Evolutionary conservation across 1,139 yeast genomes (phyloP).

Genomic region (Geotrichum candidum): DNA sequence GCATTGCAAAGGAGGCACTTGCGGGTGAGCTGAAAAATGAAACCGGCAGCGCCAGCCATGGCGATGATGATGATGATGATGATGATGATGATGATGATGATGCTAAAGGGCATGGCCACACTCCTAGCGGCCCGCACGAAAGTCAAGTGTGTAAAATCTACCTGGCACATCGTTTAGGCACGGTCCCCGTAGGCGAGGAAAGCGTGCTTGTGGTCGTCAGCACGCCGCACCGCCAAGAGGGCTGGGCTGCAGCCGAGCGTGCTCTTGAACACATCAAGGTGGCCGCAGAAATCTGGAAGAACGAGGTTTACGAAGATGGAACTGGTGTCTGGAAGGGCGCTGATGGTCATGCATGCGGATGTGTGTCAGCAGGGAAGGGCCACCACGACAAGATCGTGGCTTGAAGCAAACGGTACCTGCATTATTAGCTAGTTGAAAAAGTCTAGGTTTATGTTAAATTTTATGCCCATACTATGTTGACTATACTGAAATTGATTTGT

Average conservation of each 20-base stretch:
- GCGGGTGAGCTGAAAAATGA: background rate
- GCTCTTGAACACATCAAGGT: conserved; percentile 41
- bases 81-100: no score
- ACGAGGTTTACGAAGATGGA: conserved; percentile 41
- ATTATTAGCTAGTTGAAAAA: background rate
- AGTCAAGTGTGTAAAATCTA: conserved; percentile 29
- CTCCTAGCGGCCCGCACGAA: background rate
- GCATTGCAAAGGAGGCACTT: conserved; percentile 36
- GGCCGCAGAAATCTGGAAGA: conserved; percentile 46
- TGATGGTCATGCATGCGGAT: conserved; percentile 22
- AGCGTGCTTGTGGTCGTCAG: conserved; percentile 43
- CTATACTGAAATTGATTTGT: background rate
- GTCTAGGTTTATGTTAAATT: background rate
- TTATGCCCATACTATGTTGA: background rate
- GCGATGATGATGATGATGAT: conserved; percentile 1
- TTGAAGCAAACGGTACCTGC: background rate
- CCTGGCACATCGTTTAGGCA: conserved; percentile 42
- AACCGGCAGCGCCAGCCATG: conserved; percentile 21
- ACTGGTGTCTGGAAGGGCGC: conserved; percentile 38
- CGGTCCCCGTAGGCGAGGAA: conserved; percentile 44
- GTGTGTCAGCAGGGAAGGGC: background rate
- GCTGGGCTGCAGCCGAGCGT: conserved; percentile 43
- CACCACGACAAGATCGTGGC: background rate
- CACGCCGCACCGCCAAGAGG: conserved; percentile 43
- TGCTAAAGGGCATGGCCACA: no score